phyloP scores from a whole-genome alignment of 78 protist genomes.

The Cavenderia fasciculata region DNA sequence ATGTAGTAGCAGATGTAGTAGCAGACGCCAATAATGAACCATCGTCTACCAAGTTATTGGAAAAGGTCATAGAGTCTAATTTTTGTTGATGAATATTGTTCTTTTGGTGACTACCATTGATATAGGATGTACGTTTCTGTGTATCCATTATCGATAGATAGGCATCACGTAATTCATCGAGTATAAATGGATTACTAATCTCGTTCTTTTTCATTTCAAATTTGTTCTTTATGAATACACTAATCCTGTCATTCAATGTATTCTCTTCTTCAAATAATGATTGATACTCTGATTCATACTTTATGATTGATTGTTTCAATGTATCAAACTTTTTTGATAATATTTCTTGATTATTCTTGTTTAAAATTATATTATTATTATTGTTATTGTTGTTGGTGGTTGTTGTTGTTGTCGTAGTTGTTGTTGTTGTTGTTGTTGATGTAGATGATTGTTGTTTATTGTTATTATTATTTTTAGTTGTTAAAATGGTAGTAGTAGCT shows the following conservation, averaged over 20 bases:
- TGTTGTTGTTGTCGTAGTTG: neutral
- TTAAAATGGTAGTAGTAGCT: neutral
- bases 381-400: neutral
- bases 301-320: neutral
- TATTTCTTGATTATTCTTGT: neutral
- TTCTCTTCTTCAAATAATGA: slow-evolving; percentile 22
- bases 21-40: too few relatives aligned
- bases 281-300: neutral
- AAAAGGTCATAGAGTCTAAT: neutral
- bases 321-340: neutral
- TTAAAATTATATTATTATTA: too few relatives aligned
- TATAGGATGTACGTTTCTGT: slow-evolving; percentile 21
- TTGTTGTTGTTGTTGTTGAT: neutral
- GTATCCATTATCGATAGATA: slow-evolving; percentile 18
- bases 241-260: slow-evolving; percentile 34
- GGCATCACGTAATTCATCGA: slow-evolving; percentile 22
- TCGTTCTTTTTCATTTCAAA: slow-evolving; percentile 6
- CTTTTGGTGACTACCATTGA: neutral
- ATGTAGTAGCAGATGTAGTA: too few relatives aligned
- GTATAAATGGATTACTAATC: neutral
- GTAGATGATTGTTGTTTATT: neutral
- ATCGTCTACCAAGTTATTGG: too few relatives aligned
- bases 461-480: neutral
- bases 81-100: neutral
- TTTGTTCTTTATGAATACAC: slow-evolving; percentile 10